These are phyloP conservation scores for Metarhizium sp. DNA, from an alignment of 2,329 filamentous ascomycete genomes.

Conservation along the genomic window DNA sequence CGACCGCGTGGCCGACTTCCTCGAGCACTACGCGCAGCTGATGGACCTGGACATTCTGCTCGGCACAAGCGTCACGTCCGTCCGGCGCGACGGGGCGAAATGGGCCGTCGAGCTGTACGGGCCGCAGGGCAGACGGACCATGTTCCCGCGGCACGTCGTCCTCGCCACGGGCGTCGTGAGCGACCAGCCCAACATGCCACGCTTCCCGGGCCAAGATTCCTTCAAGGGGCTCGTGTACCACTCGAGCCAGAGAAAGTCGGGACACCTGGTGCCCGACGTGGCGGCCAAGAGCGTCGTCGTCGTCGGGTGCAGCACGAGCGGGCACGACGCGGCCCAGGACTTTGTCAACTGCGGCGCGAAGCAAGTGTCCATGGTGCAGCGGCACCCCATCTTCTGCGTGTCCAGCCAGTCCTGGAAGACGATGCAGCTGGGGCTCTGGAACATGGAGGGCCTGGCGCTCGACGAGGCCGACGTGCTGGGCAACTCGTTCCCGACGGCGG, in stretches of 20 bases:
- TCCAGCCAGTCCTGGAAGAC: conserved; percentile 29
- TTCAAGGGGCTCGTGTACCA: background rate
- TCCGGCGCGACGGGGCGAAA: background rate
- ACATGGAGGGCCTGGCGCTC: conserved; percentile 28
- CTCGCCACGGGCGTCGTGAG: background rate
- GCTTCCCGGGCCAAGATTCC: background rate
- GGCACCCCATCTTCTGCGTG: conserved; percentile 37
- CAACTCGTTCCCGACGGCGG: conserved; percentile 33
- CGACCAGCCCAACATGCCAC: background rate
- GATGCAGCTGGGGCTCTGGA: conserved; percentile 29
- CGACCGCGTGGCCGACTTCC: background rate
- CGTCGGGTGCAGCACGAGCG: conserved; percentile 38
- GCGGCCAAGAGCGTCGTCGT: conserved; percentile 33
- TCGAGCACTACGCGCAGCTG: background rate
- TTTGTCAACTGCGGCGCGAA: conserved; percentile 37
- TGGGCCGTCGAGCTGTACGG: background rate
- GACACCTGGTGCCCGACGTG: conserved; percentile 10
- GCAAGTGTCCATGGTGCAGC: conserved; percentile 42
- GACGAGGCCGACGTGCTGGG: conserved; percentile 39
- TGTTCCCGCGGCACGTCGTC: background rate
- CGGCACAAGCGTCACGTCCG: background rate
- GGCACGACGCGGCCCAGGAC: conserved; percentile 41
- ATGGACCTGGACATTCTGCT: background rate
- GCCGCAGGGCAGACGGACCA: background rate
- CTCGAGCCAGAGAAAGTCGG: background rate